Conservation (phyloP, 805 yeast species). For the Yamadazyma tumulicola region DNA sequence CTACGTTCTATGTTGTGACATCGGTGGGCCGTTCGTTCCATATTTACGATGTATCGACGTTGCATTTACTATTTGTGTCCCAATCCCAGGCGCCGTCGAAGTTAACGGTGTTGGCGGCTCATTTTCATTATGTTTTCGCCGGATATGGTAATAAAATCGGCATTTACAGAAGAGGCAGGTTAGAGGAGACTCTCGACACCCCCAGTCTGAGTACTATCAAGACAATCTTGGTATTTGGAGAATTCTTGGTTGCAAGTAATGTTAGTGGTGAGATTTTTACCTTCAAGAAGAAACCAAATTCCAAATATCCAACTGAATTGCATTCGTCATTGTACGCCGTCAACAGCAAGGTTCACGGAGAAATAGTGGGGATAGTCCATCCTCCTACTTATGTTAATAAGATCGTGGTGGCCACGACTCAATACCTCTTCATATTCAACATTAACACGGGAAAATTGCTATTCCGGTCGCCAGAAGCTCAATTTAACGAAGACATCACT, state of each 20-base stretch:
- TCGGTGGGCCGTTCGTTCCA: conserved; percentile 89
- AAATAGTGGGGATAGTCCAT: conserved; percentile 66
- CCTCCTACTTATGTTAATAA: conserved; percentile 92
- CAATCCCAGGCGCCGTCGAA: conserved; percentile 67
- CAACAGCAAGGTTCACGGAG: conserved; percentile 61
- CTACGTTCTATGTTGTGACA: conserved; percentile 82
- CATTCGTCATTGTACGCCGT: conserved; percentile 59
- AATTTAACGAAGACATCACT: conserved; percentile 47
- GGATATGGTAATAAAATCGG: conserved; percentile 71
- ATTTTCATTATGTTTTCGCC: conserved; percentile 80
- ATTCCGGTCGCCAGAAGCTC: conserved; percentile 47
- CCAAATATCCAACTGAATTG: conserved; percentile 54
- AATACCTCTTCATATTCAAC: conserved; percentile 61
- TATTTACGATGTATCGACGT: conserved; percentile 85
- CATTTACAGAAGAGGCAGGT: conserved; percentile 75
- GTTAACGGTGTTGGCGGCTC: conserved; percentile 72
- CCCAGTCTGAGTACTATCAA: conserved; percentile 39
- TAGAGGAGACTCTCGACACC: conserved; percentile 43
- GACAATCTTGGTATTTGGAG: conserved; percentile 69
- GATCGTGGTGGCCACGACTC: conserved; percentile 74
- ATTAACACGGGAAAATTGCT: conserved; percentile 73
- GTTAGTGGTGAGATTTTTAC: conserved; percentile 44
- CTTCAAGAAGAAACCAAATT: conserved; percentile 46
- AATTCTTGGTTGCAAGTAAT: conserved; percentile 58
- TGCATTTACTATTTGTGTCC: conserved; percentile 83